phyloP scores from a whole-genome alignment of 768 basidiomycete species.

The Grammothele lineata region DNA sequence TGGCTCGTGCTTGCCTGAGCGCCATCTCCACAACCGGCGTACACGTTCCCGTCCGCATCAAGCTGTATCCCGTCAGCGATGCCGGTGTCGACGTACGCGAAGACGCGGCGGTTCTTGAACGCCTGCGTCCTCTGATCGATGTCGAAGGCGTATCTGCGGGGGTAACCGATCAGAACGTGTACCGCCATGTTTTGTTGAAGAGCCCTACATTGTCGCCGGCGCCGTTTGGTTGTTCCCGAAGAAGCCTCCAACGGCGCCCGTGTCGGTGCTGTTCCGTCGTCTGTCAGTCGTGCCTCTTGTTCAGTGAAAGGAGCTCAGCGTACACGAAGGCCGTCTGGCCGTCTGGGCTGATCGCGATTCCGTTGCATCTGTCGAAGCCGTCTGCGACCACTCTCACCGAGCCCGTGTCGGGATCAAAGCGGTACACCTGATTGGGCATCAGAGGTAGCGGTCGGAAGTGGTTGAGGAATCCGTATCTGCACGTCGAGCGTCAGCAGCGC shows the following conservation, averaged over 20 bases:
- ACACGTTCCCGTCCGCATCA: conserved; percentile 62
- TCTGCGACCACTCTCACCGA: conserved; percentile 70
- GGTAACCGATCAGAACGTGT: neutral
- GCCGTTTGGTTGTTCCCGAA: conserved; percentile 49
- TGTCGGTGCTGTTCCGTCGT: conserved; percentile 41
- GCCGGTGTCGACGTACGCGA: conserved; percentile 64
- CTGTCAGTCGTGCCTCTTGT: conserved; percentile 1
- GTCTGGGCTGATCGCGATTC: conserved; percentile 66
- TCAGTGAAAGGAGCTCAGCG: conserved; percentile 10
- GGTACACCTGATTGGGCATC: conserved; percentile 74
- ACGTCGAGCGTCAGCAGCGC: neutral
- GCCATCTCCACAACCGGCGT: conserved; percentile 66
- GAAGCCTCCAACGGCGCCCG: conserved; percentile 42
- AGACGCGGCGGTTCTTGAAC: conserved; percentile 59
- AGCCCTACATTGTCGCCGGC: conserved; percentile 63
- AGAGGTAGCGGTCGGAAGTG: conserved; percentile 63
- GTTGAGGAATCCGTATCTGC: conserved; percentile 60
- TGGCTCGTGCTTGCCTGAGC: conserved; percentile 42
- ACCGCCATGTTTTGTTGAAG: neutral
- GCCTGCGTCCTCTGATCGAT: conserved; percentile 50
- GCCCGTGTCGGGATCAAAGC: conserved; percentile 63
- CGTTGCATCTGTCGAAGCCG: conserved; percentile 70
- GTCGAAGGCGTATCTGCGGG: conserved; percentile 60
- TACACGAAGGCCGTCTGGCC: conserved; percentile 65
- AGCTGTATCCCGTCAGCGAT: conserved; percentile 65